A percentile compares a stretch with the other conserved stretches of the same genome.
These are phyloP conservation scores for Cucurbita moschata DNA, from an alignment of 306 rosid genomes.

Conservation along the genomic window DNA sequence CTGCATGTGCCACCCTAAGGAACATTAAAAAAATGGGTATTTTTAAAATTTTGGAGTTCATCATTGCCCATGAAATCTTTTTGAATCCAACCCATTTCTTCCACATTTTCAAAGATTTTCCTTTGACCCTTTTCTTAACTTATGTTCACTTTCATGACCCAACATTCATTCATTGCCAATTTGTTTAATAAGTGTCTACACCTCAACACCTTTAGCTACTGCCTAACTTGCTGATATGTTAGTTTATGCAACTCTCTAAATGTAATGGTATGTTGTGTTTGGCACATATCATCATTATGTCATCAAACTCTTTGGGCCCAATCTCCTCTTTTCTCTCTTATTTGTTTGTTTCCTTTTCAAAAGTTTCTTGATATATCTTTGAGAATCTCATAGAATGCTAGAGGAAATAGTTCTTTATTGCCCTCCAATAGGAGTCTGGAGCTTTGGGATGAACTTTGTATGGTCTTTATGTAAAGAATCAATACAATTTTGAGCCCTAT, in stretches of 20 bases:
- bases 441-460: not conserved
- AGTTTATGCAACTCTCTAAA: not conserved
- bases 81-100: conserved; percentile 2
- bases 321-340: not conserved
- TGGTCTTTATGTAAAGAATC: not conserved
- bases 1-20: conserved; percentile 1
- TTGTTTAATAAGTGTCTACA: not conserved
- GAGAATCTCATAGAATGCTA: not conserved
- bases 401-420: not conserved
- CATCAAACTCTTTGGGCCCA: not conserved
- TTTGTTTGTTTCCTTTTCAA: not conserved
- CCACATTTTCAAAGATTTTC: not conserved
- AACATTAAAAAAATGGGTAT: not conserved
- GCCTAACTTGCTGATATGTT: not conserved
- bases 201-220: not conserved
- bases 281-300: conserved; percentile 1
- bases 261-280: not conserved
- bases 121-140: conserved; percentile 8
- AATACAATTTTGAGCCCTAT: not conserved
- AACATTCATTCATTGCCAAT: not conserved
- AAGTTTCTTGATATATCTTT: not conserved
- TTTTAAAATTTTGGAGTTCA: not conserved
- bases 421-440: not conserved
- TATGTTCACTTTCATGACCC: not conserved
- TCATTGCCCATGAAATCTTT: not conserved